Conservation (phyloP, 805 yeast species). For the Alloascoidea hylecoeti region DNA sequence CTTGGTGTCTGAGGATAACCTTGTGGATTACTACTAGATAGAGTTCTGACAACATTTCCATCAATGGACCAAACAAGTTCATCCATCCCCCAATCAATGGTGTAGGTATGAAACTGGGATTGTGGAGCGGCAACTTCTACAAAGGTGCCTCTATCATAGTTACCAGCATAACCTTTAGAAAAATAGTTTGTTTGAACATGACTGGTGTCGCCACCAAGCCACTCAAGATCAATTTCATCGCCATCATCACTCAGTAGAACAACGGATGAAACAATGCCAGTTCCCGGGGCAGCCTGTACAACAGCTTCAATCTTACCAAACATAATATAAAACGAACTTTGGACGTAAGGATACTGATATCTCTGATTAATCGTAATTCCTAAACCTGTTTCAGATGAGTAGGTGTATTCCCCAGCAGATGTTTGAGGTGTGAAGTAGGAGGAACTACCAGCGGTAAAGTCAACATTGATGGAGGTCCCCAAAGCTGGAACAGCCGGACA, state of each 20-base stretch:
- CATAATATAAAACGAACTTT: slow-evolving; percentile 75
- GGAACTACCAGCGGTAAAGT: slow-evolving; percentile 30
- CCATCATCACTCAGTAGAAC: slow-evolving; percentile 72
- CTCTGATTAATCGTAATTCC: slow-evolving; percentile 41
- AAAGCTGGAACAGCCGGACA: slow-evolving; percentile 47
- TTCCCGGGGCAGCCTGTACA: slow-evolving; percentile 61
- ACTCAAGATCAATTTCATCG: slow-evolving; percentile 84
- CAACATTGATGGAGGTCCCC: slow-evolving; percentile 35
- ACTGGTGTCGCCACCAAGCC: slow-evolving; percentile 67
- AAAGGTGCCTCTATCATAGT: slow-evolving; percentile 71
- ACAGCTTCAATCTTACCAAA: slow-evolving; percentile 72
- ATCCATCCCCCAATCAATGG: slow-evolving; percentile 72
- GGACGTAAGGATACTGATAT: slow-evolving; percentile 66
- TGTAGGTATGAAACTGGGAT: slow-evolving; percentile 54
- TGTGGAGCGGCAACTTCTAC: slow-evolving; percentile 47
- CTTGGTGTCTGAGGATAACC: slow-evolving; percentile 16
- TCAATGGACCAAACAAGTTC: slow-evolving; percentile 59
- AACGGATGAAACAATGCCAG: slow-evolving; percentile 70
- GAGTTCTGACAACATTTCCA: slow-evolving; percentile 52
- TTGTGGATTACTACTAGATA: no score
- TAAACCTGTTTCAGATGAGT: slow-evolving; percentile 43
- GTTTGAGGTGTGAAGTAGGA: slow-evolving; percentile 28
- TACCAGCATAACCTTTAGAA: slow-evolving; percentile 63
- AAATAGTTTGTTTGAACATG: slow-evolving; percentile 65
- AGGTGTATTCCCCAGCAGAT: slow-evolving; percentile 24